Evolutionary conservation across 2,329 filamentous ascomycete species (phyloP).

Genomic region (Ophiostoma fasciatum): DNA sequence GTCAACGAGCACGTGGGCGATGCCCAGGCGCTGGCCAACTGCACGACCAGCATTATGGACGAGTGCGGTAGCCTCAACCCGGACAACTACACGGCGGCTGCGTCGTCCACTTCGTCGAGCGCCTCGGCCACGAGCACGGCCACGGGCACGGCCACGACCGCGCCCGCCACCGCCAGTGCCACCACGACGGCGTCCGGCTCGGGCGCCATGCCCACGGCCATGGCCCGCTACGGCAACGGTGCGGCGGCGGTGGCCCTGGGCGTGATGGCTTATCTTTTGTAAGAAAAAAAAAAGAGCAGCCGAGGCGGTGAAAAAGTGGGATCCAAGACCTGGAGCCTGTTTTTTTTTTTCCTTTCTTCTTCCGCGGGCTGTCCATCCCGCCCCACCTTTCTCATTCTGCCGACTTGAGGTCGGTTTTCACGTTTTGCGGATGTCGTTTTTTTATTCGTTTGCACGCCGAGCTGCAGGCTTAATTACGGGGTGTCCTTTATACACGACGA

Average conservation of each 20-base stretch:
- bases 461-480: too few relatives aligned
- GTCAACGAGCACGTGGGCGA: conserved; percentile 27
- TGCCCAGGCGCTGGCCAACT: conserved; percentile 29
- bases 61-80: conserved; percentile 32
- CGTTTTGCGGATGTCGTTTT: too few relatives aligned
- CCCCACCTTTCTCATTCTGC: neutral
- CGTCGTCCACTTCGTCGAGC: conserved; percentile 1
- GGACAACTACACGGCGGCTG: conserved; percentile 15
- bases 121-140: conserved; percentile 14
- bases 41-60: conserved; percentile 30
- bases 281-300: too few relatives aligned
- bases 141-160: conserved; percentile 10
- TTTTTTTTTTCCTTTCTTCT: neutral
- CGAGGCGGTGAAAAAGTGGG: too few relatives aligned
- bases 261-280: conserved; percentile 37
- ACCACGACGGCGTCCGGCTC: conserved; percentile 12
- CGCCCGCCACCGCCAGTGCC: neutral
- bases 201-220: conserved; percentile 17
- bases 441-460: too few relatives aligned
- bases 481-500: too few relatives aligned
- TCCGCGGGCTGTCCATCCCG: too few relatives aligned
- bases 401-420: too few relatives aligned
- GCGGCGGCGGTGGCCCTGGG: conserved; percentile 35
- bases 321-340: too few relatives aligned
- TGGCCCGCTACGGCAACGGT: conserved; percentile 26